Conservation (phyloP, 768 basidiomycete genomes). For the Trichaptum fuscoviolaceum region DNA sequence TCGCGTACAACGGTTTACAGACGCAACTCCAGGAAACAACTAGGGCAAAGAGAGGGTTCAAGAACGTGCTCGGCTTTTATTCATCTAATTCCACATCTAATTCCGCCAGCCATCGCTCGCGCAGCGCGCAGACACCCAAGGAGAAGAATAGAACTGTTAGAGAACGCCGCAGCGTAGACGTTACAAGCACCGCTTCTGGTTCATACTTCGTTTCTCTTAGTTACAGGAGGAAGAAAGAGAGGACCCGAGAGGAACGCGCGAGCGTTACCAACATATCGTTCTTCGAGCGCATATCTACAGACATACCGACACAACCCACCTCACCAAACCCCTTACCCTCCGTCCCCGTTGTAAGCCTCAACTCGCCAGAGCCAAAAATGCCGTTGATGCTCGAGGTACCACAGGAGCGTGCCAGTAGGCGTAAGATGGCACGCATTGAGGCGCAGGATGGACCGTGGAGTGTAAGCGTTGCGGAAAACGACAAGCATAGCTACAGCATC, state of each 20-base stretch:
- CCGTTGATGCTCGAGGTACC: slow-evolving; percentile 1
- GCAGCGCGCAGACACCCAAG: slow-evolving; percentile 6
- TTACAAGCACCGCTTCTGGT: neutral
- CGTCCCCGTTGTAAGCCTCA: neutral
- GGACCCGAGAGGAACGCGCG: slow-evolving; percentile 24
- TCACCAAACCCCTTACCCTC: neutral
- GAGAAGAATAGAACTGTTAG: neutral
- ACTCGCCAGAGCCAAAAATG: neutral
- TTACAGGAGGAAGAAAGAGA: slow-evolving; percentile 12
- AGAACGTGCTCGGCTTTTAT: slow-evolving; percentile 41
- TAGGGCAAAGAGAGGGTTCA: slow-evolving; percentile 39
- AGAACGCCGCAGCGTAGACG: slow-evolving; percentile 2
- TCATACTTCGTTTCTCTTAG: slow-evolving; percentile 3
- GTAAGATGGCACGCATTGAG: slow-evolving; percentile 48
- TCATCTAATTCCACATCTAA: slow-evolving; percentile 19
- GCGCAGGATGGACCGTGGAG: slow-evolving; percentile 81
- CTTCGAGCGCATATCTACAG: slow-evolving; percentile 30
- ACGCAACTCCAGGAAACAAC: neutral
- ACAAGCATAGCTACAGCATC: slow-evolving; percentile 67
- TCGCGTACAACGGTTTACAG: neutral
- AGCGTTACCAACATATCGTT: slow-evolving; percentile 38
- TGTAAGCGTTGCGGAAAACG: slow-evolving; percentile 82
- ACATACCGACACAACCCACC: neutral
- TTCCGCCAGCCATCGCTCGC: slow-evolving; percentile 28
- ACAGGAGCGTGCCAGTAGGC: neutral